A percentile compares a stretch with the other conserved stretches of the same genome.
These are phyloP conservation scores for Naegleria lovaniensis DNA, from an alignment of 208 protist species.

Conservation along the genomic window DNA sequence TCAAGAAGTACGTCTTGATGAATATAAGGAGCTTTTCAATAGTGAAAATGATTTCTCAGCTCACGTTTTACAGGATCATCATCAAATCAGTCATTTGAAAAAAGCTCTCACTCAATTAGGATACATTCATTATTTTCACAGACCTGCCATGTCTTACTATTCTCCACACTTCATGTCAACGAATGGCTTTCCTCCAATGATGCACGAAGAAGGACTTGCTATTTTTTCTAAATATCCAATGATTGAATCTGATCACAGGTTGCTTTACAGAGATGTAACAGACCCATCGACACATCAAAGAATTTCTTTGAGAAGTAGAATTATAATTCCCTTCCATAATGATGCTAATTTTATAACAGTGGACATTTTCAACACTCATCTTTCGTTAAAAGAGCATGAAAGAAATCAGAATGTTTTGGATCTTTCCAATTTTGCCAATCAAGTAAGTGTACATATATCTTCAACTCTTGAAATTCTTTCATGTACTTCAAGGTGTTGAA, in stretches of 20 bases:
- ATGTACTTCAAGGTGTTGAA: too few species aligned
- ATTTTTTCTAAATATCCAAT: slow-evolving; percentile 20
- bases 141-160: slow-evolving; percentile 5
- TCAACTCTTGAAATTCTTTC: too few species aligned
- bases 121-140: background rate
- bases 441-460: too few species aligned
- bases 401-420: background rate
- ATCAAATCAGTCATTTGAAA: background rate
- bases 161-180: background rate
- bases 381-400: background rate
- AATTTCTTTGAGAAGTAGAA: background rate
- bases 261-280: background rate
- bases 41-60: background rate
- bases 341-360: background rate
- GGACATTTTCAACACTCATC: background rate
- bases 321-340: background rate
- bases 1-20: slow-evolving; percentile 24
- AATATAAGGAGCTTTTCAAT: background rate
- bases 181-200: background rate
- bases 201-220: slow-evolving; percentile 7
- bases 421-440: background rate
- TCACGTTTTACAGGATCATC: background rate
- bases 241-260: background rate
- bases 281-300: slow-evolving; percentile 1
- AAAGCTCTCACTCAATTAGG: background rate